These are phyloP conservation scores for Phialophora tarda DNA, from an alignment of 2,329 filamentous ascomycete genomes.

Conservation along the genomic window DNA sequence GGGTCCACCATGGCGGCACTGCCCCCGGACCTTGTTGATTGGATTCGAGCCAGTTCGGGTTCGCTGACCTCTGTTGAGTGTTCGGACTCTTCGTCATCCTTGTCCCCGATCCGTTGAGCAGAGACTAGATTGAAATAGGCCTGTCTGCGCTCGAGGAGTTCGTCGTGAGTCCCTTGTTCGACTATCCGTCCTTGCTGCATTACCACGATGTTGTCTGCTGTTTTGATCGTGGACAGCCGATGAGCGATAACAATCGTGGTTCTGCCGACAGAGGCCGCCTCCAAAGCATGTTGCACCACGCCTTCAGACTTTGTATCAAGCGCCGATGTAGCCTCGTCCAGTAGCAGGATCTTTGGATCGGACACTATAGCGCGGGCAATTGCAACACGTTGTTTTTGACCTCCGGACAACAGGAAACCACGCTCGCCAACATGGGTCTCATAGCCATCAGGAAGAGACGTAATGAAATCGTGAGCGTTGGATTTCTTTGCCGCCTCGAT, in stretches of 20 bases:
- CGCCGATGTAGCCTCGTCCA: constrained; percentile 93
- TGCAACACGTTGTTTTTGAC: constrained; percentile 95
- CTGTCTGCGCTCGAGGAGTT: constrained; percentile 70
- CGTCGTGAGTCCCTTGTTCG: constrained; percentile 87
- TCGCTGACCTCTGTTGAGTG: constrained; percentile 41
- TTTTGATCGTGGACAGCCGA: constrained; percentile 89
- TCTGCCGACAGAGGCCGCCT: constrained; percentile 80
- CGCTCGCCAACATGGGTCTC: constrained; percentile 95
- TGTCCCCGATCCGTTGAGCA: constrained; percentile 78
- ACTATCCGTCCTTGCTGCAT: constrained; percentile 85
- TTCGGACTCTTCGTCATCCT: constrained; percentile 49
- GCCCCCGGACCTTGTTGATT: constrained; percentile 43
- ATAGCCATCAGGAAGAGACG: constrained; percentile 80
- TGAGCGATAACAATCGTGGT: constrained; percentile 98
- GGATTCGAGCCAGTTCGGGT: constrained; percentile 43
- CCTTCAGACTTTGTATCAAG: constrained; percentile 94
- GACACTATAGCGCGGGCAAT: constrained; percentile 90
- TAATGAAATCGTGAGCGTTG: constrained; percentile 93
- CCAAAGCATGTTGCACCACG: constrained; percentile 89
- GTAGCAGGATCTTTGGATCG: constrained; percentile 86
- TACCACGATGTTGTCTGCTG: constrained; percentile 94
- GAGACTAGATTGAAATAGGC: constrained; percentile 87
- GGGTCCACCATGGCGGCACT: constrained; percentile 39
- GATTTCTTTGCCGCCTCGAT: constrained; percentile 84
- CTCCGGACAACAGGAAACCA: constrained; percentile 88